These are phyloP conservation scores for Pythium plurisporium DNA, from an alignment of 352 stramenopile genomes.

Conservation along the genomic window DNA sequence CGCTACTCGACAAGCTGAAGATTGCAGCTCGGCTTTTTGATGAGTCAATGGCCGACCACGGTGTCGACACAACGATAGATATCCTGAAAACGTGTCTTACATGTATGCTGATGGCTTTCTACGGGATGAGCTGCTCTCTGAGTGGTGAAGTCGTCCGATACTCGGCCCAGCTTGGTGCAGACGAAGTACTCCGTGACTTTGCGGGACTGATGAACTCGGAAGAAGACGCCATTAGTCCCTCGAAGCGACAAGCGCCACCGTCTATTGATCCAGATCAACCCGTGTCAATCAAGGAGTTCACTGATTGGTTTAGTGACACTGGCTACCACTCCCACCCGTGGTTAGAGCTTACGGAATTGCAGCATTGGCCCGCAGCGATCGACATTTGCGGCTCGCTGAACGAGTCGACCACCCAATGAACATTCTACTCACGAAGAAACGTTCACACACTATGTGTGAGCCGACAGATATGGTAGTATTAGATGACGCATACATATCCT, in stretches of 20 bases:
- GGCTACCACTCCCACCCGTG: slow-evolving; percentile 68
- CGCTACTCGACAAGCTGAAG: slow-evolving; percentile 36
- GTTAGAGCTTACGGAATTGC: slow-evolving; percentile 73
- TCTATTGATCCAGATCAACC: slow-evolving; percentile 31
- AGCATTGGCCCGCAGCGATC: slow-evolving; percentile 74
- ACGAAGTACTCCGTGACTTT: slow-evolving; percentile 66
- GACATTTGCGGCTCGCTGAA: slow-evolving; percentile 43
- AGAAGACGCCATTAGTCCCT: slow-evolving; percentile 22
- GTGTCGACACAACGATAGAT: slow-evolving; percentile 40
- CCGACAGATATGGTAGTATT: too few species aligned
- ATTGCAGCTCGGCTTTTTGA: slow-evolving; percentile 18
- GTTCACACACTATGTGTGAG: too few species aligned
- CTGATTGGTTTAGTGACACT: slow-evolving; percentile 66
- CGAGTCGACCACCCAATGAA: background rate
- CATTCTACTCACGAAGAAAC: slow-evolving; percentile 8
- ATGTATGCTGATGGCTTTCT: slow-evolving; percentile 81
- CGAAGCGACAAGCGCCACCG: background rate
- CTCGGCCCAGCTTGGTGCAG: slow-evolving; percentile 60
- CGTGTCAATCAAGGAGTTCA: slow-evolving; percentile 64
- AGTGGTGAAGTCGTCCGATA: slow-evolving; percentile 67
- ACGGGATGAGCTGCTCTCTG: slow-evolving; percentile 76
- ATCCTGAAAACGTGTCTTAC: slow-evolving; percentile 62
- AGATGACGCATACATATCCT: slow-evolving; percentile 1
- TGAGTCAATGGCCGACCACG: slow-evolving; percentile 27
- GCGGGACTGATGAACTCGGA: slow-evolving; percentile 16